Evolutionary conservation across 208 protist species (phyloP).

Genomic region (Kentomonas sorsogonicus): DNA sequence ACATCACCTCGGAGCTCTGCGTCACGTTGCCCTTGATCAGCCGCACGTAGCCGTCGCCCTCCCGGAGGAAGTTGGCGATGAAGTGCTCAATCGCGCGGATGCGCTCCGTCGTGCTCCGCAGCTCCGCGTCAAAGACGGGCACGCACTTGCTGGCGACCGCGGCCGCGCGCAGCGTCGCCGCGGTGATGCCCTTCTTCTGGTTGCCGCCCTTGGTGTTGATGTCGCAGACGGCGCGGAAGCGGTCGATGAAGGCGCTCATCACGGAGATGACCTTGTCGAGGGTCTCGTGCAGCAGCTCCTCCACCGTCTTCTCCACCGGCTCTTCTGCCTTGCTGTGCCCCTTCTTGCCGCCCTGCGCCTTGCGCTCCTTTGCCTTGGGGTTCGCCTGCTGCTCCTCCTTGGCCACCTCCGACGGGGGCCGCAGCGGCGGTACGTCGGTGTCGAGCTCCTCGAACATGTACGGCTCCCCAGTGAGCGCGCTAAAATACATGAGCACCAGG

Average conservation of each 20-base stretch:
- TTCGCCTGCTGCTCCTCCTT: conserved; percentile 2
- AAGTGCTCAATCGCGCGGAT: conserved; percentile 38
- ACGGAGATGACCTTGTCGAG: conserved; percentile 30
- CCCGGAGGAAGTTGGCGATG: conserved; percentile 29
- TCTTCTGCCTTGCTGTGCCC: conserved; percentile 38
- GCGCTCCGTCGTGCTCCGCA: conserved; percentile 11
- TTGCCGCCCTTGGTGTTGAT: conserved; percentile 28
- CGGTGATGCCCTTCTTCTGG: conserved; percentile 22
- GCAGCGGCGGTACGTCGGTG: conserved; percentile 25
- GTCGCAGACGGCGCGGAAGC: conserved; percentile 26
- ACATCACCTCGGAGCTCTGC: conserved; percentile 10
- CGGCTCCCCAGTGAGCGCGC: conserved; percentile 49
- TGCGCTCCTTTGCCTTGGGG: conserved; percentile 33
- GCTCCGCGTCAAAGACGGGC: conserved; percentile 19
- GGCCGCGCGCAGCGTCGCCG: conserved; percentile 4
- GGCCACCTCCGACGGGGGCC: conserved; percentile 7
- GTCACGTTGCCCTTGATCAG: conserved; percentile 24
- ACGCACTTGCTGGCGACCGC: conserved; percentile 25
- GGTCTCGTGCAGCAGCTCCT: conserved; percentile 51
- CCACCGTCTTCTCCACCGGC: conserved; percentile 28
- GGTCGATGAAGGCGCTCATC: conserved; percentile 33
- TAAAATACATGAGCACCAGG: conserved; percentile 70
- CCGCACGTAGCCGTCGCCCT: conserved; percentile 37
- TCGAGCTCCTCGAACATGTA: conserved; percentile 59
- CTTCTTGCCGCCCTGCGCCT: conserved; percentile 29